Evolutionary conservation across 1,284 basidiomycete genomes (phyloP).

Genomic region (Moesziomyces sp.): DNA sequence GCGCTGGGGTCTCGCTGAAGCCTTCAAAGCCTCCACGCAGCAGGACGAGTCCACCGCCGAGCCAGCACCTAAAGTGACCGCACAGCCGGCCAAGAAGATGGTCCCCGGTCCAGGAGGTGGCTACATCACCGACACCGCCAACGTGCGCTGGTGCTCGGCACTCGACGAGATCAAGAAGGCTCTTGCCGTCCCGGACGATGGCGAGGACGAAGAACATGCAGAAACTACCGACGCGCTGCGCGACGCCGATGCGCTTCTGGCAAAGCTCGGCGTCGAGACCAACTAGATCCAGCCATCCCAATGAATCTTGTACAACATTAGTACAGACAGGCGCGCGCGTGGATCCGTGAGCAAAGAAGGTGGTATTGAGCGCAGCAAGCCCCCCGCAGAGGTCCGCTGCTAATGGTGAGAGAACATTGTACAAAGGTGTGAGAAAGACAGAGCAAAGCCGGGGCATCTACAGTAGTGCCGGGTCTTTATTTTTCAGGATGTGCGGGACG

Average conservation of each 20-base stretch:
- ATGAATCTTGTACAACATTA: not conserved
- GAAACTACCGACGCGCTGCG: conserved; percentile 13
- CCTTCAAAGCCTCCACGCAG: conserved; percentile 15
- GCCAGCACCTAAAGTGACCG: not conserved
- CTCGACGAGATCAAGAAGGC: conserved; percentile 60
- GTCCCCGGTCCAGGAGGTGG: conserved; percentile 54
- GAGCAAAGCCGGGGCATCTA: not conserved
- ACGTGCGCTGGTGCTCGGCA: conserved; percentile 56
- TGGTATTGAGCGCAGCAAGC: not conserved
- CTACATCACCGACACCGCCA: conserved; percentile 60
- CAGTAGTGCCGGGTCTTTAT: not conserved
- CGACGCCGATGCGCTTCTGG: conserved; percentile 26
- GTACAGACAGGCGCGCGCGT: not conserved
- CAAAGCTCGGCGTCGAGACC: conserved; percentile 27
- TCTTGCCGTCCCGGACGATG: conserved; percentile 18
- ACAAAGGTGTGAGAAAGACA: conserved; percentile 3
- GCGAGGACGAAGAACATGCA: conserved; percentile 1
- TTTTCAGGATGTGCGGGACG: not conserved
- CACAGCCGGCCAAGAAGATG: conserved; percentile 44
- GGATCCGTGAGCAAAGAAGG: not conserved
- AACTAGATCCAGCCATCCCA: not conserved
- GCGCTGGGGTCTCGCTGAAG: conserved; percentile 41
- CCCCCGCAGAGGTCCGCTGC: not conserved
- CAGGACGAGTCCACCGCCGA: not conserved
- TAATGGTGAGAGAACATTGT: too few relatives aligned